Conservation (phyloP, 805 yeast species). For the Blastobotrys mokoenaii region DNA sequence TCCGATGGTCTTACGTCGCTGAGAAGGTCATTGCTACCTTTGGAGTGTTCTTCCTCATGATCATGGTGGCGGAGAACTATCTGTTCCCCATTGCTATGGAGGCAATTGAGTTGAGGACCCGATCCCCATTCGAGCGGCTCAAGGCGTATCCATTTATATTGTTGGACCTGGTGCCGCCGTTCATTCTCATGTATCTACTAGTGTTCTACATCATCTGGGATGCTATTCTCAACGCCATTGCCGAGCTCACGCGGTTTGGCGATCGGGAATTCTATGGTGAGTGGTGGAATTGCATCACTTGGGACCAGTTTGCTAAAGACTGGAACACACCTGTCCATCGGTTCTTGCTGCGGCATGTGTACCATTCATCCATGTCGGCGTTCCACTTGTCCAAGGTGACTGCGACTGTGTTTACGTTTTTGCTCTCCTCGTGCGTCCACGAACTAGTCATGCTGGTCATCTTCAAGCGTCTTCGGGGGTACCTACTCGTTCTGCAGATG, state of each 20-base stretch:
- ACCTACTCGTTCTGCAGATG: constrained; percentile 75
- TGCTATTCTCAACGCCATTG: constrained; percentile 79
- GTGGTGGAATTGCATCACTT: constrained; percentile 95
- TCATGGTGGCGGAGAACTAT: constrained; percentile 63
- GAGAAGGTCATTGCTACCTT: constrained; percentile 72
- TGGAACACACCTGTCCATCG: constrained; percentile 95
- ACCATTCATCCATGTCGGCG: constrained; percentile 79
- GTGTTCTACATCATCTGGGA: constrained; percentile 94
- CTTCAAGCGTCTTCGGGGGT: constrained; percentile 72
- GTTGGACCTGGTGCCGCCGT: constrained; percentile 72
- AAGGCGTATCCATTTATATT: constrained; percentile 48
- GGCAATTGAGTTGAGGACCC: constrained; percentile 45
- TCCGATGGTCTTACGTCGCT: constrained; percentile 61
- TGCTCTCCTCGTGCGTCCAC: constrained; percentile 76
- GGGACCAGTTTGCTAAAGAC: constrained; percentile 87
- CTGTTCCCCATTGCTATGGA: constrained; percentile 65
- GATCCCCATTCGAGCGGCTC: constrained; percentile 40
- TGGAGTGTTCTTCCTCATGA: constrained; percentile 80
- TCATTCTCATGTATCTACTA: constrained; percentile 64
- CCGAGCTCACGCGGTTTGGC: constrained; percentile 78
- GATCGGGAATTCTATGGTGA: constrained; percentile 91
- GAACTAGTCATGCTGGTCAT: constrained; percentile 89
- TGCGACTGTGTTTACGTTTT: constrained; percentile 55
- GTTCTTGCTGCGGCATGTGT: constrained; percentile 85
- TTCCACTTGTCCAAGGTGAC: constrained; percentile 51